Evolutionary conservation across 306 rosid species (phyloP).

Genomic region (Quercus robur): DNA sequence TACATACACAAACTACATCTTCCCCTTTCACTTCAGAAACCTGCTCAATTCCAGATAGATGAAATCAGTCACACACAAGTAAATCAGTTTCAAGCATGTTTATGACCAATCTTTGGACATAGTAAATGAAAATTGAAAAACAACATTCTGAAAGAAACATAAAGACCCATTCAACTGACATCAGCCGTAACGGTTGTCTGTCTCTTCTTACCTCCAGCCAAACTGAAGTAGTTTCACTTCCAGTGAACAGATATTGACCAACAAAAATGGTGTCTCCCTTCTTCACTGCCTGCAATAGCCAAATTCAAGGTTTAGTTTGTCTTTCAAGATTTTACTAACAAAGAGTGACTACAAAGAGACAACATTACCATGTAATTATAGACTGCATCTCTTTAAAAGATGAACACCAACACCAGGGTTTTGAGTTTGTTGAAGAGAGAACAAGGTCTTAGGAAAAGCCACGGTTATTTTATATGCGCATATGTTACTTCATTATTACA

Average conservation of each 20-base stretch:
- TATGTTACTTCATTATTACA: not conserved
- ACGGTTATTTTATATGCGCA: not conserved
- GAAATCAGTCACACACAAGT: slow-evolving; percentile 14
- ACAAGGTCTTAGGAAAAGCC: not conserved
- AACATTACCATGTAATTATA: not conserved
- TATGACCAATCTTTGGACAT: not conserved
- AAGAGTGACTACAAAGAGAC: not conserved
- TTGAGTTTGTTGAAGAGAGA: not conserved
- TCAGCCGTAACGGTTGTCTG: slow-evolving; percentile 3
- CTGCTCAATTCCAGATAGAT: slow-evolving; percentile 44
- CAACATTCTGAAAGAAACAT: not conserved
- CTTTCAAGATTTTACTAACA: not conserved
- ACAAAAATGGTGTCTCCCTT: slow-evolving; percentile 93
- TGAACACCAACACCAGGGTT: not conserved
- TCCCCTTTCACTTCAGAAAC: slow-evolving; percentile 76
- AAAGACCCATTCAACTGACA: not conserved
- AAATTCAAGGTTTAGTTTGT: slow-evolving; percentile 15
- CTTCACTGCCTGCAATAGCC: slow-evolving; percentile 65
- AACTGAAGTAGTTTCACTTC: slow-evolving; percentile 98
- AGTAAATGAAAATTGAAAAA: not conserved
- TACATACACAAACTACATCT: slow-evolving; percentile 78
- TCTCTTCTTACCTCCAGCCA: slow-evolving; percentile 85
- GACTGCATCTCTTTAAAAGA: not conserved
- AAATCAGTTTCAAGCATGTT: not conserved
- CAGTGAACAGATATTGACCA: slow-evolving; percentile 96